phyloP scores from a whole-genome alignment of 768 basidiomycete species.

The Kondoa subrosea region DNA sequence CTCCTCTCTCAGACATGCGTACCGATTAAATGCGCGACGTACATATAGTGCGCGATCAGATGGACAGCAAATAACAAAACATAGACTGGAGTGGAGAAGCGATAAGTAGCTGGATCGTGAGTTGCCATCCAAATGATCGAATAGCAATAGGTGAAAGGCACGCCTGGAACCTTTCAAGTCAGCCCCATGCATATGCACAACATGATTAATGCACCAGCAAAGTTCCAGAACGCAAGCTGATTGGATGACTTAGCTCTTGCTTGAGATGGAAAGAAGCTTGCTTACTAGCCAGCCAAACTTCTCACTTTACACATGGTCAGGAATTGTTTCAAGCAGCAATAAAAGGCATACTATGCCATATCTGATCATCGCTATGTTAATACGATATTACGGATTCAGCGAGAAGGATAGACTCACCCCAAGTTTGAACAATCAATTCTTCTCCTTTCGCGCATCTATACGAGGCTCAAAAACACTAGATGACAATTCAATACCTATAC shows the following conservation, averaged over 20 bases:
- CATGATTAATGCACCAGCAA: constrained; percentile 37
- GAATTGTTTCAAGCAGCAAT: not conserved
- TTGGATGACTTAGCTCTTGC: not conserved
- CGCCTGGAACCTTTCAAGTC: constrained; percentile 33
- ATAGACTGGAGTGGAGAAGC: constrained; percentile 60
- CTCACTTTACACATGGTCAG: not conserved
- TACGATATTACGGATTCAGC: no score
- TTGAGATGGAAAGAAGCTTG: not conserved
- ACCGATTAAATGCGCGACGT: no score
- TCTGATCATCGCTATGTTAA: not conserved
- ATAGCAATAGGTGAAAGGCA: constrained; percentile 91
- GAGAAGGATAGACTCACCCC: constrained; percentile 42
- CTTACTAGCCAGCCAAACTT: constrained; percentile 21
- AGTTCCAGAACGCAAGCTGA: constrained; percentile 29
- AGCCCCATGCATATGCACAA: not conserved
- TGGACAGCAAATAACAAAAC: constrained; percentile 57
- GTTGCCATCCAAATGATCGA: constrained; percentile 97
- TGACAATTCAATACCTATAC: not conserved
- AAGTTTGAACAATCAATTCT: constrained; percentile 87
- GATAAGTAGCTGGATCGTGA: constrained; percentile 70
- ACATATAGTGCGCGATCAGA: constrained; percentile 74
- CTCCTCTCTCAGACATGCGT: not conserved
- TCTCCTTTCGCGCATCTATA: constrained; percentile 32
- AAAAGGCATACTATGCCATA: not conserved
- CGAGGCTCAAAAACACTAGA: not conserved